Evolutionary conservation across 2,329 filamentous ascomycete species (phyloP).

Genomic region (Colletotrichum eleusines): DNA sequence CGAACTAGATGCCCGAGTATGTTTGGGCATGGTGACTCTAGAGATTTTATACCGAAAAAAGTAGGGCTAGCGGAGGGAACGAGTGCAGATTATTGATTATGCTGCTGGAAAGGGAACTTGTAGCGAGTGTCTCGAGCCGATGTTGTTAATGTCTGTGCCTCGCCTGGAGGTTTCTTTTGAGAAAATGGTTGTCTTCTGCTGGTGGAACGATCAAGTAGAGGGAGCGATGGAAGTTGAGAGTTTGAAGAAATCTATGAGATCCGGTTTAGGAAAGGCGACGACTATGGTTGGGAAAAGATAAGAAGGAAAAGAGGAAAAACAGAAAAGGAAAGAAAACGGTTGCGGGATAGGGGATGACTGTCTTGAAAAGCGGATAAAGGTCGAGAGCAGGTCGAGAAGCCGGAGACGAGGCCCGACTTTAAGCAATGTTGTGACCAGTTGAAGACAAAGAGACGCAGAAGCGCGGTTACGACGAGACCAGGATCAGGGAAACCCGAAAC

Average conservation of each 20-base stretch:
- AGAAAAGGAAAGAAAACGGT: slow-evolving; percentile 45
- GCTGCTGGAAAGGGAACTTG: slow-evolving; percentile 13
- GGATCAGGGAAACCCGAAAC: slow-evolving; percentile 44
- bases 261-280: slow-evolving; percentile 38
- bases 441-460: slow-evolving; percentile 45
- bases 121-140: slow-evolving; percentile 32
- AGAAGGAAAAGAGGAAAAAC: slow-evolving; percentile 45
- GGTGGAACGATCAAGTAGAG: background rate
- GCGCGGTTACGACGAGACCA: slow-evolving; percentile 43
- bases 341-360: slow-evolving; percentile 42
- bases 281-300: slow-evolving; percentile 23
- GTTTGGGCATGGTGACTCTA: slow-evolving; percentile 58
- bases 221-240: slow-evolving; percentile 33
- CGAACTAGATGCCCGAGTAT: slow-evolving; percentile 56
- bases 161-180: slow-evolving; percentile 40
- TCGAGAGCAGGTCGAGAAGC: slow-evolving; percentile 35
- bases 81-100: slow-evolving; percentile 40
- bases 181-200: slow-evolving; percentile 7
- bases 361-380: slow-evolving; percentile 43
- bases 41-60: slow-evolving; percentile 40
- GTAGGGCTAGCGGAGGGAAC: slow-evolving; percentile 38
- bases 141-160: slow-evolving; percentile 21
- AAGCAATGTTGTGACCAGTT: slow-evolving; percentile 36
- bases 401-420: slow-evolving; percentile 43
- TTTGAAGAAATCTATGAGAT: slow-evolving; percentile 33